These are phyloP conservation scores for Fusarium equiseti DNA, from an alignment of 2,329 filamentous ascomycete genomes.

Conservation along the genomic window DNA sequence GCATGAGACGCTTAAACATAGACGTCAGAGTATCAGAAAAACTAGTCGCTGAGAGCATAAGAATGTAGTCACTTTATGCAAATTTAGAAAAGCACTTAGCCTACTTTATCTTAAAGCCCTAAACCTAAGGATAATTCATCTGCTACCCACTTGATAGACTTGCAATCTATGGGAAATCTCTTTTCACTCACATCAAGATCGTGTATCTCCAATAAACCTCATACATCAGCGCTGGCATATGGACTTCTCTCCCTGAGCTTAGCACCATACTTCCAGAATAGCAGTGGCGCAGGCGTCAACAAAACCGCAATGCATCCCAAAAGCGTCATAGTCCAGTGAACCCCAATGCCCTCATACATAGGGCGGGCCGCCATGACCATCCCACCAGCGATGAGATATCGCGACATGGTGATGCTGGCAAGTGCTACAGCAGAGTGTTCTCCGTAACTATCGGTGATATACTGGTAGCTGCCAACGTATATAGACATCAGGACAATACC, in stretches of 20 bases:
- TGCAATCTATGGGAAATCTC: background rate
- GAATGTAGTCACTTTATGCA: background rate
- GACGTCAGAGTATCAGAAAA: too few species aligned
- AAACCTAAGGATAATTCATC: background rate
- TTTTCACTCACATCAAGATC: background rate
- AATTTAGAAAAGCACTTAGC: background rate
- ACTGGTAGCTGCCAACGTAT: conserved; percentile 66
- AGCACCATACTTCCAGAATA: conserved; percentile 52
- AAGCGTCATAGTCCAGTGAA: conserved; percentile 57
- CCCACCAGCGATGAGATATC: conserved; percentile 53
- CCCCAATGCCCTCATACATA: conserved; percentile 55
- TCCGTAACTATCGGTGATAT: conserved; percentile 69
- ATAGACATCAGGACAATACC: conserved; percentile 63
- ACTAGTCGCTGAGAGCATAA: background rate
- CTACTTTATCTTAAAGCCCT: background rate
- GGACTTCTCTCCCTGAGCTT: conserved; percentile 10
- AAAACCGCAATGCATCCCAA: conserved; percentile 52
- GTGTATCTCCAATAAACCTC: background rate
- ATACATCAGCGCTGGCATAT: background rate
- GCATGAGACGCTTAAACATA: background rate
- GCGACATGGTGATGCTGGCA: conserved; percentile 50
- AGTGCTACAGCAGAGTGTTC: conserved; percentile 59
- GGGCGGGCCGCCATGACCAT: conserved; percentile 56
- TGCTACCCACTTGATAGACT: background rate
- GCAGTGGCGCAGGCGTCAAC: conserved; percentile 50